Percentiles rank a stretch among this genome's conserved stretches.
Conservation (phyloP, 169 alveolate species). For the Neospora caninum region DNA sequence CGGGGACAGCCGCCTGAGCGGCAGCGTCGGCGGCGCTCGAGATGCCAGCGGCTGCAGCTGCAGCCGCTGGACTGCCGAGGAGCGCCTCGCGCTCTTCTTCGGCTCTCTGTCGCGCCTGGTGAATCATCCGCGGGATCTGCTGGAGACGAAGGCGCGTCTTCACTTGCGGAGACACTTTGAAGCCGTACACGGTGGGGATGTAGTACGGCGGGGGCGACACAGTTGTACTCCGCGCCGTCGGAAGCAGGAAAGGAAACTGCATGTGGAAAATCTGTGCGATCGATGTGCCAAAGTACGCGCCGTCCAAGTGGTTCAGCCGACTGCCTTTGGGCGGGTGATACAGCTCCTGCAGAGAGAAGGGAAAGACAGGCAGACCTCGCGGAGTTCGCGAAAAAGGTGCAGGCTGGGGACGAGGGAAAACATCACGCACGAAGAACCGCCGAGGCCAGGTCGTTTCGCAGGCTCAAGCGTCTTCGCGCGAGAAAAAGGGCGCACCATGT, state of each 20-base stretch:
- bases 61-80: neutral
- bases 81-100: constrained; percentile 2
- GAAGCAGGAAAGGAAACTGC: constrained; percentile 28
- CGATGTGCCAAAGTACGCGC: constrained; percentile 93
- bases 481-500: too few species aligned
- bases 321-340: constrained; percentile 16
- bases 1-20: too few species aligned
- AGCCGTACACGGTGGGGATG: constrained; percentile 59
- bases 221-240: neutral
- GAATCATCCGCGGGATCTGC: constrained; percentile 19
- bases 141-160: constrained; percentile 8
- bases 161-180: constrained; percentile 38
- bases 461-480: too few species aligned
- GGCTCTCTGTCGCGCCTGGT: constrained; percentile 13
- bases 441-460: too few species aligned
- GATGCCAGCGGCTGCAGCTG: neutral
- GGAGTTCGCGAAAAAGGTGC: neutral
- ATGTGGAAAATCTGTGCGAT: constrained; percentile 88
- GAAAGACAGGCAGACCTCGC: neutral
- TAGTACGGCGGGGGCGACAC: constrained; percentile 4
- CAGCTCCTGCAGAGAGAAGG: constrained; percentile 12
- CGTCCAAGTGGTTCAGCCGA: constrained; percentile 84
- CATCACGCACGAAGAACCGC: too few species aligned
- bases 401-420: neutral
- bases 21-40: neutral